A percentile compares a stretch with the other conserved stretches of the same genome.
Conservation (phyloP, 73 alveolate genomes). For the Tetrahymena elliotti region DNA sequence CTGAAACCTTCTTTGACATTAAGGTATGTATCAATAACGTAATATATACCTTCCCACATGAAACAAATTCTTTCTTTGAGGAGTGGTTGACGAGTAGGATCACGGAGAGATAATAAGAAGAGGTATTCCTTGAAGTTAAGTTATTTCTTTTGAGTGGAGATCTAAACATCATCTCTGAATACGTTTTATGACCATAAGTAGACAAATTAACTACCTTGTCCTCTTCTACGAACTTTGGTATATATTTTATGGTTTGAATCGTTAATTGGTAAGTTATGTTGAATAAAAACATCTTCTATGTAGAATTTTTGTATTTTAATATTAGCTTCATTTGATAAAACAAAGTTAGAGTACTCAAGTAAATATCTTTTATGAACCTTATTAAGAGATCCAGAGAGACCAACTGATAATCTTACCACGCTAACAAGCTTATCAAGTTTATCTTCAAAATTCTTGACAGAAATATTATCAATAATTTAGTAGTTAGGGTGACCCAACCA, state of each 20-base stretch:
- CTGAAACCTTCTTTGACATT: not conserved
- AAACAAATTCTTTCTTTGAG: not conserved
- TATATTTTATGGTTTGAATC: not conserved
- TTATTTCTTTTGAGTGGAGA: not conserved
- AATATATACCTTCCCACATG: not conserved
- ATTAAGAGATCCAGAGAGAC: not conserved
- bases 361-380: not conserved
- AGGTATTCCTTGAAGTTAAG: not conserved
- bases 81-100: not conserved
- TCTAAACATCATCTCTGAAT: not conserved
- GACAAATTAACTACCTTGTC: not conserved
- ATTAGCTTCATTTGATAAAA: not conserved
- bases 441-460: slow-evolving; percentile 47
- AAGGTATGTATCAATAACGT: not conserved
- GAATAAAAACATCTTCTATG: not conserved
- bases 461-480: slow-evolving; percentile 43
- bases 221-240: not conserved
- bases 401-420: not conserved
- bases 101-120: not conserved
- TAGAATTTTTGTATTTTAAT: not conserved
- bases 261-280: not conserved
- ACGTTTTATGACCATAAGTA: not conserved
- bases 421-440: slow-evolving; percentile 45
- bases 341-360: not conserved
- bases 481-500: slow-evolving; percentile 65